phyloP scores from a whole-genome alignment of 1,139 yeast species.

The Lizanozyma gosingica region DNA sequence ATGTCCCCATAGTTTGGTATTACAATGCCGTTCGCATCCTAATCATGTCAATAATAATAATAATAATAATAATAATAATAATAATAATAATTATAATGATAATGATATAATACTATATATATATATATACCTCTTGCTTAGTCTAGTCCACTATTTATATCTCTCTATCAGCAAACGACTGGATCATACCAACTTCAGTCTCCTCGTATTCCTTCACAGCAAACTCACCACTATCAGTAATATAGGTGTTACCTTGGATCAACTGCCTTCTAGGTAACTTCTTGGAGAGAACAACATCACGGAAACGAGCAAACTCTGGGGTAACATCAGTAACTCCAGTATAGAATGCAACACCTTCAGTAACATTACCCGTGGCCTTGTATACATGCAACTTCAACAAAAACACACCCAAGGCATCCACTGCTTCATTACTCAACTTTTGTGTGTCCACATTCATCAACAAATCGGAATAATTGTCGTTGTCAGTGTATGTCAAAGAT shows the following conservation, averaged over 20 bases:
- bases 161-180: slow-evolving; percentile 60
- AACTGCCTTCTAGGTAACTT: slow-evolving; percentile 78
- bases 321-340: slow-evolving; percentile 59
- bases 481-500: slow-evolving; percentile 38
- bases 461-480: slow-evolving; percentile 49
- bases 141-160: too few species aligned
- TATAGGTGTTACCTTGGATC: slow-evolving; percentile 68
- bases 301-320: slow-evolving; percentile 50
- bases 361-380: slow-evolving; percentile 69
- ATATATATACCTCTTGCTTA: too few species aligned
- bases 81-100: too few species aligned
- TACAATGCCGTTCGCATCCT: too few species aligned
- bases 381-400: slow-evolving; percentile 64
- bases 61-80: too few species aligned
- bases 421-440: slow-evolving; percentile 61
- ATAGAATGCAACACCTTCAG: slow-evolving; percentile 55
- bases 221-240: slow-evolving; percentile 29
- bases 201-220: slow-evolving; percentile 65
- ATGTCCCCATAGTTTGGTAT: too few species aligned
- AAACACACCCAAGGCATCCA: slow-evolving; percentile 64
- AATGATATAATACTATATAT: too few species aligned
- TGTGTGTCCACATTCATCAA: slow-evolving; percentile 48
- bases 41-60: too few species aligned
- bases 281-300: slow-evolving; percentile 60
- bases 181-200: slow-evolving; percentile 67